Evolutionary conservation across 192 early-diverging fungal species (phyloP), one percentile per base, ranked within the genome.

Genomic region (Obelidium mucronatum): DNA sequence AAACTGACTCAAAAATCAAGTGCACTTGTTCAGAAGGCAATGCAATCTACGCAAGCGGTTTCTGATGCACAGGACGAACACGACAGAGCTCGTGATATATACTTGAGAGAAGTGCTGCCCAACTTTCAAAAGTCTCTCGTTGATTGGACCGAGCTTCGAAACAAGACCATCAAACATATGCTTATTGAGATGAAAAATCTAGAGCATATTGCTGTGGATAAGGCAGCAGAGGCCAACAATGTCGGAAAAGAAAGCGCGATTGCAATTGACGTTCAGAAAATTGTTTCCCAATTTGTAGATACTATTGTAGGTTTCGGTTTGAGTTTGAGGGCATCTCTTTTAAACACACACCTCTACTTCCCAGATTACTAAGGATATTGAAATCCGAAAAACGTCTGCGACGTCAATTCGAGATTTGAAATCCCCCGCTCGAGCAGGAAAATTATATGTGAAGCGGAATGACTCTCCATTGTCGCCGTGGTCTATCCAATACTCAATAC

Each of bases 381-480:
- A 81, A 40, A 53, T 63, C 22, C 68, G 73, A 35, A 67, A 68
- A 70, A 56, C 39, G 15, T 77, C 75, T 1, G 66, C 67, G 33
- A 75, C 56, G 51, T 81, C 40, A 5, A 67, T 78, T 48, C 36
- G 64, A 17, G 72, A 42, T 31, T 40, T 82, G 37, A 28, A 40
- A 17, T 65, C 59, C n/a, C 68, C 67, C 26, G 62, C 73, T 8
- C 79, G 68, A 54, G 74, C 78, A 22, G 81, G 81, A n/a, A 60
- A 64, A 33, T 72, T 82, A 71, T 67, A 80, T 33, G 17, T 82
- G 33, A 82, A 82, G 56, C 73, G 81, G 11, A 79, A 77, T 24
- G 79, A 83, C 56, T 80, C 80, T 44, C 67, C 70, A 17, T 55
- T 81, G 4, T 67, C 79, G 31, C 79, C 79, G 3, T 83, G 82